Base-by-base conservation (phyloP, 2,329 filamentous ascomycete species). In the Madurella mycetomatis region DNA sequence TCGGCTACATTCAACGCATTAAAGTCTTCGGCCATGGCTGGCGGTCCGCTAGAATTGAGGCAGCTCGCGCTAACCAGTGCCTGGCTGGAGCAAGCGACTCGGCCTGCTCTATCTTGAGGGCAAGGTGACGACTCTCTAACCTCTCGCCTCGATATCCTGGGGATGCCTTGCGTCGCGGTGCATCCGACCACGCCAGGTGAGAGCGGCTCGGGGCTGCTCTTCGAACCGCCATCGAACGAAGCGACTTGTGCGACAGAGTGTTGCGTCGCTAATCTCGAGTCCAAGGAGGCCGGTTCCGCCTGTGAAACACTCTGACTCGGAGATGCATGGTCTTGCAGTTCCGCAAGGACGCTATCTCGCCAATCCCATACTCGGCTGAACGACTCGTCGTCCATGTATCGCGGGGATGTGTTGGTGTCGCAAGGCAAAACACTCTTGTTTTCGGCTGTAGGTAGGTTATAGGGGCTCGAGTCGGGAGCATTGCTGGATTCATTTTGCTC, bases 381-480 rank as follows among this genome's bases (percentile, higher is more conserved):
- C 2, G 40, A 12, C 2, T 60, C 55, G 8, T 51, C 34, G 19
- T 60, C 57, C 7, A 62, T 25, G 37, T 58, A 60, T 4, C 9
- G 44, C 5, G 30, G 37, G 2, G 32, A 19, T 11, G 42, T 44
- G 18, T 25, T 19, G 11, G 19, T 44, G 15, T 4, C 39, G 40
- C 9, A 15, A 40, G 7, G 18, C 18, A 12, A n/a, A 9, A 34
- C 34, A 31, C 37, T 46, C 45, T 25, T 3, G 3, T 7, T 25
- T 25, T 54, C 47, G 5, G 50, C 32, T 8, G 32, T 25, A 4
- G 17, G 16, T 11, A 37, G 37, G 30, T 32, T 32, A 17, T 19
- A 19, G 19, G 31, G 47, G 45, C 47, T 45, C 15, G 56, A 43
- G 17, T 53, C 50, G 37, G 53, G 12, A 11, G 43, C n/a, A 37